Base-by-base conservation (phyloP, 139 green algal genomes). In the Chlamydomonas applanata region DNA sequence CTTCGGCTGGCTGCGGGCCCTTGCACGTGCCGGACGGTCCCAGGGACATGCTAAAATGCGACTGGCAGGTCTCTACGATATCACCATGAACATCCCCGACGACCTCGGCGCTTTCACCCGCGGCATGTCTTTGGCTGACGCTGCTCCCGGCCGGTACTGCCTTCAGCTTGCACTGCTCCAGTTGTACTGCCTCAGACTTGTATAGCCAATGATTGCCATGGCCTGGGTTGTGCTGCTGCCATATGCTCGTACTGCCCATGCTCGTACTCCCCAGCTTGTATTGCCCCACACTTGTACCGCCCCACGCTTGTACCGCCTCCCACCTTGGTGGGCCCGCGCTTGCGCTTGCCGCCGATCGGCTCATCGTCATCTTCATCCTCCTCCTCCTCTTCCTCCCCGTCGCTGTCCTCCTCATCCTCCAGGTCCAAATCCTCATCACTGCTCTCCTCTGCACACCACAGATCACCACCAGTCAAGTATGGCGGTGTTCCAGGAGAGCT, bases 351-450 rank as follows among this genome's bases (percentile, higher is more conserved):
- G 52, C n/a, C 11, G 7, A 60, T 32, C 11, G 32, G 13, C 4
- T 85, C 82, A 16, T 87, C 83, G 17, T 79, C 75, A 2, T 75
- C 79, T 19, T 69, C 59, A 19, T 81, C 52, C 14, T 71, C 67
- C 74, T 76, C 68, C 27, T 34, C 77, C 63, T 78, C 73, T 63
- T 72, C 72, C 29, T 63, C 63, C 2, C 60, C 65, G 22, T 74
- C 69, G n/a, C 9, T 72, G 35, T 52, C 70, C 0, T 61, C 66
- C 56, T 32, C 66, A 61, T 82, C 77, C 54, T 82, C 77, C 1
- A 78, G 64, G 1, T 49, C 71, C 35, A 57, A 62, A n/a, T 60
- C 70, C 30, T 35, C 71, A 52, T 72, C 68, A 17, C 61, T 69
- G 61, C 66, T 61, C 19, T 44, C 66, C 29, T 73, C 59, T 36